A percentile compares a stretch with the other conserved stretches of the same genome.
phyloP scores from a whole-genome alignment of 2,329 filamentous ascomycete species.

The Xylariaceae sp. region DNA sequence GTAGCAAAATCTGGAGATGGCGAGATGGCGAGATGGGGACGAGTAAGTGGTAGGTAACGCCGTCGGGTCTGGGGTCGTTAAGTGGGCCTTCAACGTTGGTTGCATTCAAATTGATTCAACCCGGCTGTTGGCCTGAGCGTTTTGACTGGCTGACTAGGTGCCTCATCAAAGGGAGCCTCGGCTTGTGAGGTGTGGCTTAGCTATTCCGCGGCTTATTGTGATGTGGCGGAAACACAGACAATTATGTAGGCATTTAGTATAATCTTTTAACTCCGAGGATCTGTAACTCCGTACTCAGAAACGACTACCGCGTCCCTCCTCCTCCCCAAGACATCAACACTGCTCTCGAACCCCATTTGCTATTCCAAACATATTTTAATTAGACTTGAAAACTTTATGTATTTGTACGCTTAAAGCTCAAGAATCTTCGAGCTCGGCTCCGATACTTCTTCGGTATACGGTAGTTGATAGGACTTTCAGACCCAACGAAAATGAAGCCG shows the following conservation, averaged over 20 bases:
- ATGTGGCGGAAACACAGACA: too few species aligned
- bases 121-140: too few species aligned
- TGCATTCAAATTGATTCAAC: slow-evolving; percentile 11
- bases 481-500: slow-evolving; percentile 40
- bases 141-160: not conserved
- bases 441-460: slow-evolving; percentile 19
- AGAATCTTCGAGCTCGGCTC: slow-evolving; percentile 20
- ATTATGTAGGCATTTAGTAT: too few species aligned
- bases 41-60: not conserved
- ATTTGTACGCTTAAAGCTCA: slow-evolving; percentile 10
- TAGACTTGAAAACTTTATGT: too few species aligned
- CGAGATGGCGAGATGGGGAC: not conserved
- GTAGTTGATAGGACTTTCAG: slow-evolving; percentile 39
- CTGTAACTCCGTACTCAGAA: too few species aligned
- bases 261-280: too few species aligned
- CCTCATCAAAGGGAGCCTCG: slow-evolving; percentile 7
- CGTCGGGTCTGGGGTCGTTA: slow-evolving; percentile 2
- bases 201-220: slow-evolving; percentile 8
- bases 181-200: slow-evolving; percentile 5
- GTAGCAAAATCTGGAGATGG: slow-evolving; percentile 6
- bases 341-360: too few species aligned
- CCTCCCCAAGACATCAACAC: too few species aligned
- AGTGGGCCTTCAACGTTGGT: slow-evolving; percentile 7
- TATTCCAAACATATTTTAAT: too few species aligned
- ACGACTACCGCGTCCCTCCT: too few species aligned